Evolutionary conservation across 129 eudicot genomes (phyloP).

Genomic region (Tanacetum coccineum): DNA sequence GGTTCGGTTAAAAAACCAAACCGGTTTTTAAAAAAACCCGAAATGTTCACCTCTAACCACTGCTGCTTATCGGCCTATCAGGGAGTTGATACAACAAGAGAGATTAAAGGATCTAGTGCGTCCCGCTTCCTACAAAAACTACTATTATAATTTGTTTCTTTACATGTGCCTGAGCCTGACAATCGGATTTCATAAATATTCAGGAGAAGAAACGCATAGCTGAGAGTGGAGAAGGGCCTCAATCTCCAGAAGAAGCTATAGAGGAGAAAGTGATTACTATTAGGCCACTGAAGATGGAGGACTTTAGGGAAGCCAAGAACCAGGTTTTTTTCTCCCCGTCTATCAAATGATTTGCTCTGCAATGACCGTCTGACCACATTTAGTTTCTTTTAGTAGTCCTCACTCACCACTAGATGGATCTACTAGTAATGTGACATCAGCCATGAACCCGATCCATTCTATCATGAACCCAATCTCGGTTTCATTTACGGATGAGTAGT

Average conservation of each 20-base stretch:
- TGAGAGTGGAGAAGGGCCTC: slow-evolving; percentile 34
- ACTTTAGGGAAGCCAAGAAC: slow-evolving; percentile 83
- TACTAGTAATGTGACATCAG: too few relatives aligned
- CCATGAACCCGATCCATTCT: too few relatives aligned
- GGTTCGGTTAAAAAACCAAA: too few relatives aligned
- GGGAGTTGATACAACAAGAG: slow-evolving; percentile 92
- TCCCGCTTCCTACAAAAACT: neutral
- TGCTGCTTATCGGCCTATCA: slow-evolving; percentile 92
- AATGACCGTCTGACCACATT: neutral
- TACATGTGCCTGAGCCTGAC: neutral
- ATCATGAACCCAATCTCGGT: too few relatives aligned
- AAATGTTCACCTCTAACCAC: too few relatives aligned
- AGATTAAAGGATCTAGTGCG: slow-evolving; percentile 55
- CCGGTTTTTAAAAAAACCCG: too few relatives aligned
- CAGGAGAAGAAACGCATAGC: slow-evolving; percentile 67
- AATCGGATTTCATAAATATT: neutral
- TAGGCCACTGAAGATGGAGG: slow-evolving; percentile 80
- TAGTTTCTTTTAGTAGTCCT: neutral
- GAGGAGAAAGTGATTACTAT: slow-evolving; percentile 62
- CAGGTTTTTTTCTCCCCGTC: slow-evolving; percentile 46
- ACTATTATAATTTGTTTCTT: neutral
- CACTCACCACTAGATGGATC: too few relatives aligned
- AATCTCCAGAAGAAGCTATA: slow-evolving; percentile 34
- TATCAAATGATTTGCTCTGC: neutral
- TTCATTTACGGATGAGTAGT: too few relatives aligned